Evolutionary conservation across 2,329 filamentous ascomycete genomes (phyloP).

Genomic region (Plectosphaerella plurivora): DNA sequence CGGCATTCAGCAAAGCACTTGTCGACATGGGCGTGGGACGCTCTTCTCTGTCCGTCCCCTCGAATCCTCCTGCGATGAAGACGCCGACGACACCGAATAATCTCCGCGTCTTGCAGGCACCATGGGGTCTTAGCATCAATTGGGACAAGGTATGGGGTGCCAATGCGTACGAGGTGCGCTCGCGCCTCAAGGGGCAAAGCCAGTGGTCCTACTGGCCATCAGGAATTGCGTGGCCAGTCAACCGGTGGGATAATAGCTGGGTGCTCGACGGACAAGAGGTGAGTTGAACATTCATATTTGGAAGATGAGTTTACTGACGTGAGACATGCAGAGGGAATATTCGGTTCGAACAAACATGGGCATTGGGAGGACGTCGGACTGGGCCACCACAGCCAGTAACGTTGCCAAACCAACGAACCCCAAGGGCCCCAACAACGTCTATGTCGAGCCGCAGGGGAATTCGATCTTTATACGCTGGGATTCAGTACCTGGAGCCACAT

Average conservation of each 20-base stretch:
- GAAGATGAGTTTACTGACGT: no score
- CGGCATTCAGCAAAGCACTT: constrained; percentile 29
- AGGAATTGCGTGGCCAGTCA: background rate
- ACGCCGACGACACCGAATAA: constrained; percentile 8
- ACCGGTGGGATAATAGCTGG: constrained; percentile 1
- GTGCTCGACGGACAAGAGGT: constrained; percentile 2
- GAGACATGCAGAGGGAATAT: constrained; percentile 4
- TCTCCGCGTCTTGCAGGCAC: constrained; percentile 6
- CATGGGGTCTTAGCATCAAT: constrained; percentile 12
- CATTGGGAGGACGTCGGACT: constrained; percentile 4
- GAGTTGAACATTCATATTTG: no score
- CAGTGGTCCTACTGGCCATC: constrained; percentile 2
- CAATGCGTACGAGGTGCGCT: constrained; percentile 11
- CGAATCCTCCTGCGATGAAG: constrained; percentile 11
- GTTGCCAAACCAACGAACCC: background rate
- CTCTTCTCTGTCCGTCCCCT: constrained; percentile 15
- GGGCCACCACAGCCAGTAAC: constrained; percentile 1
- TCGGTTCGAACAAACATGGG: constrained; percentile 8
- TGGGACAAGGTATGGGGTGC: constrained; percentile 20
- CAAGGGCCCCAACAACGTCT: background rate
- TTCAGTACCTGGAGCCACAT: background rate
- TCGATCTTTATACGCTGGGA: background rate
- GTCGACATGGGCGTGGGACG: constrained; percentile 17
- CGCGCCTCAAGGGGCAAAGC: background rate
- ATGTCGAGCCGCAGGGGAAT: constrained; percentile 5